phyloP scores from a whole-genome alignment of 495 filamentous ascomycete species.

The Mycothermus thermophilus region DNA sequence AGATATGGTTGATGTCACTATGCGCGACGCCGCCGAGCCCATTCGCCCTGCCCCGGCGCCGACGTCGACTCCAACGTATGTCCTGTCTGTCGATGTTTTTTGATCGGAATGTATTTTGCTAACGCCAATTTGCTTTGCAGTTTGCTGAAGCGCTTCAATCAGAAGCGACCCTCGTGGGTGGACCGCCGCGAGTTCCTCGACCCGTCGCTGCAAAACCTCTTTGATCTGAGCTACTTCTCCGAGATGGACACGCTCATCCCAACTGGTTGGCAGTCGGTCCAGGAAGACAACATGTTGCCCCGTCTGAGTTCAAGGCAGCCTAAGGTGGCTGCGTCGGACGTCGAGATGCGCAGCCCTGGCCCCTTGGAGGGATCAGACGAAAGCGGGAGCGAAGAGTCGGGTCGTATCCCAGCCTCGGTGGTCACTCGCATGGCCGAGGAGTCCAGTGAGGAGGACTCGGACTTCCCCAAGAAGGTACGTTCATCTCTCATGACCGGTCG shows the following conservation, averaged over 20 bases:
- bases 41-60: constrained; percentile 8
- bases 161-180: constrained; percentile 30
- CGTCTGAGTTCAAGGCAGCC: constrained; percentile 39
- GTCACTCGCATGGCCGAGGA: constrained; percentile 39
- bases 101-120: not conserved
- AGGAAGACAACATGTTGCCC: constrained; percentile 42
- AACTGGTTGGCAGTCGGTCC: constrained; percentile 46
- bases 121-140: too few relatives aligned
- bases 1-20: constrained; percentile 78
- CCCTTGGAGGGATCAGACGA: constrained; percentile 26
- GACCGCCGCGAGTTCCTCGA: constrained; percentile 34
- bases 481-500: not conserved
- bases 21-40: constrained; percentile 46
- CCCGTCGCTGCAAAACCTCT: constrained; percentile 49
- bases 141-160: constrained; percentile 19
- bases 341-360: constrained; percentile 21
- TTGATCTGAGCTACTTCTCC: constrained; percentile 49
- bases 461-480: constrained; percentile 21
- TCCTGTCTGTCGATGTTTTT: not conserved
- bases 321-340: constrained; percentile 17
- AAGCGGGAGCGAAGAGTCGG: constrained; percentile 23
- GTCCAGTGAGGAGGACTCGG: constrained; percentile 34
- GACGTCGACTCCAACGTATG: constrained; percentile 10
- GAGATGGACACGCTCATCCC: constrained; percentile 41
- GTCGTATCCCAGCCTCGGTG: constrained; percentile 5